Percentiles rank a stretch among this genome's conserved stretches.
These are phyloP conservation scores for Lyophyllum decastes DNA, from an alignment of 768 basidiomycete species.

Conservation along the genomic window DNA sequence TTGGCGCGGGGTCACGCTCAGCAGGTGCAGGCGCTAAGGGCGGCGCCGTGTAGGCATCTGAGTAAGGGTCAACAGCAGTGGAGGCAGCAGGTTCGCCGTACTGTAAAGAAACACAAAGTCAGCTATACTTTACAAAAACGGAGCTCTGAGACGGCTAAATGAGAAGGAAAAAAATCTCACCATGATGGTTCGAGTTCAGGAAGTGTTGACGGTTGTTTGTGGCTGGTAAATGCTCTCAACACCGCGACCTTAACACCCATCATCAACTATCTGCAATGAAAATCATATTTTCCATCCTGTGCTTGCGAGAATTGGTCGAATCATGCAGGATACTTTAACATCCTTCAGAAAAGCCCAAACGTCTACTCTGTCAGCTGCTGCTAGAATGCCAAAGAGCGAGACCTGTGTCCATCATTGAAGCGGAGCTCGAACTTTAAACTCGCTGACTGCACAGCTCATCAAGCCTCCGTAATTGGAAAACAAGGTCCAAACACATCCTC, in stretches of 20 bases:
- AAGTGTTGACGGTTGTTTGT: slow-evolving; percentile 48
- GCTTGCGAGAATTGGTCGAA: neutral
- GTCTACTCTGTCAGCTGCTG: neutral
- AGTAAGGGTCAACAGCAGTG: slow-evolving; percentile 74
- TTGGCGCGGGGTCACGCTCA: slow-evolving; percentile 54
- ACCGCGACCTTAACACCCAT: slow-evolving; percentile 16
- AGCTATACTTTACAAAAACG: neutral
- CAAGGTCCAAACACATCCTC: slow-evolving; percentile 50
- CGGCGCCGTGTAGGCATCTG: slow-evolving; percentile 77
- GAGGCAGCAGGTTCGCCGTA: slow-evolving; percentile 63
- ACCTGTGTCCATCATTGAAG: slow-evolving; percentile 20
- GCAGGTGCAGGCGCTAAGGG: slow-evolving; percentile 50
- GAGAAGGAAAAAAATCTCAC: slow-evolving; percentile 41
- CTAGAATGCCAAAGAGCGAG: neutral
- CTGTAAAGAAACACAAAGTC: slow-evolving; percentile 33
- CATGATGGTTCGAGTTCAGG: slow-evolving; percentile 68
- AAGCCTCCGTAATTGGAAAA: slow-evolving; percentile 51
- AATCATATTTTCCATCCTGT: neutral
- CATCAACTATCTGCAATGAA: neutral
- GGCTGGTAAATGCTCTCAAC: slow-evolving; percentile 18
- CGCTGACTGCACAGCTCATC: slow-evolving; percentile 64
- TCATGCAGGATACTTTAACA: neutral
- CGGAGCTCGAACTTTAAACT: slow-evolving; percentile 46
- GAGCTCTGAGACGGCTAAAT: neutral
- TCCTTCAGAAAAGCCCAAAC: neutral